Base-by-base conservation (phyloP, 108 stramenopile genomes). In the Phaeodactylum tricornutum region DNA sequence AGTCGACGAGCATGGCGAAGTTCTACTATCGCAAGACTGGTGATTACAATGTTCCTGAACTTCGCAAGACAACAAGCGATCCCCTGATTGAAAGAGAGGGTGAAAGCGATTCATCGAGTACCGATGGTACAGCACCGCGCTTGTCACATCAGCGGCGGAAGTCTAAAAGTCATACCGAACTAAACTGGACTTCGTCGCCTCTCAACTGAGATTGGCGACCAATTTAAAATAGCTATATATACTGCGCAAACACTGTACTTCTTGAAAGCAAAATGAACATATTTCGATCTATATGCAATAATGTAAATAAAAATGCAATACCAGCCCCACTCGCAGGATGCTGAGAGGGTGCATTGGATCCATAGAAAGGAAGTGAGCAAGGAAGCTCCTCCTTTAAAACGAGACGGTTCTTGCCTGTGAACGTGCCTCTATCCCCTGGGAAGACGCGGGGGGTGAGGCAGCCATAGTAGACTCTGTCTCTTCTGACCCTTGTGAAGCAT, bases 1-100 rank as follows among this genome's bases (percentile, higher is more conserved):
- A 93, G 63, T 84, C 86, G 4, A 74, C 86, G n/a, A 66, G 53
- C 42, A 93, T 93, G 91, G 85, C 91, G 7, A 65, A 74, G 51
- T 93, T 93, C 57, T 93, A 93, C 45, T 93, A 93, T 47, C 73
- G 84, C 6, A 24, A 14, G n/a, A 28, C 27, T 46, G 45, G 45
- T 14, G 28, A 46, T 26, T 26, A 46, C 15, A 14, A n/a, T 23
- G 28, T 22, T 24, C 23, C 45, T 9, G 45, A 20, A 27, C n/a
- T 20, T 29, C 22, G 14, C 17, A 28, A 43, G 41, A n/a, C 45
- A 24, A 4, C 45, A 27, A 5, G 24, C 17, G 21, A 4, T 24
- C 19, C 39, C 8, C 16, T 20, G 14, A 24, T 4, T 26, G 45
- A 24, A n/a, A 28, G 11, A 14, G 33, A 9, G 14, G 33, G 14